These are phyloP conservation scores for Monilinia vaccinii-corymbosi DNA, from an alignment of 2,329 filamentous ascomycete genomes.

Conservation along the genomic window DNA sequence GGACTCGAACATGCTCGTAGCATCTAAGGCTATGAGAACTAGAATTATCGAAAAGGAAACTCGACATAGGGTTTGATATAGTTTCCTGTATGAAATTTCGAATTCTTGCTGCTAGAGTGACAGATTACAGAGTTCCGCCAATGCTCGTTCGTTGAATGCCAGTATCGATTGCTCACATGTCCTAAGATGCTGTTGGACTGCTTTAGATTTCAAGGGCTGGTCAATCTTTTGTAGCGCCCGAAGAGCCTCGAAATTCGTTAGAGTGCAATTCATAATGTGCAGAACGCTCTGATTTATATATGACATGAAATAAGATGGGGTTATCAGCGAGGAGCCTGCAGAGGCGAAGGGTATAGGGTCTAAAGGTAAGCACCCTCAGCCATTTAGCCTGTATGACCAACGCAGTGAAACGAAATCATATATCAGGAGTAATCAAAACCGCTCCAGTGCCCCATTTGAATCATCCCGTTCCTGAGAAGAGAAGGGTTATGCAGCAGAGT, in stretches of 20 bases:
- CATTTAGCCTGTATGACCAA: not conserved
- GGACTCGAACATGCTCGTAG: constrained; percentile 24
- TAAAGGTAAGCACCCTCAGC: constrained; percentile 4
- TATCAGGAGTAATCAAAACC: not conserved
- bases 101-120: not conserved
- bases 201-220: not conserved
- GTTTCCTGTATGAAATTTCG: not conserved
- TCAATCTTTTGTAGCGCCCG: not conserved
- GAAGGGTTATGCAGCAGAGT: not conserved
- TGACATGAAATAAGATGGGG: not conserved
- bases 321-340: constrained; percentile 3
- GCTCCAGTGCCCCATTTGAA: not conserved
- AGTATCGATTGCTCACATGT: not conserved
- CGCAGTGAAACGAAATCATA: constrained; percentile 4
- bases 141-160: not conserved
- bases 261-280: not conserved
- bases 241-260: not conserved
- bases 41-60: constrained; percentile 19
- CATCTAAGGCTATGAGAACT: constrained; percentile 21
- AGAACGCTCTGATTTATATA: not conserved
- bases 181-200: not conserved
- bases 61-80: not conserved
- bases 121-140: not conserved
- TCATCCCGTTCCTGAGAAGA: not conserved
- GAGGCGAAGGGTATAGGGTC: constrained; percentile 1